These are phyloP conservation scores for Periconia digitata DNA, from an alignment of 2,329 filamentous ascomycete species.

Conservation along the genomic window DNA sequence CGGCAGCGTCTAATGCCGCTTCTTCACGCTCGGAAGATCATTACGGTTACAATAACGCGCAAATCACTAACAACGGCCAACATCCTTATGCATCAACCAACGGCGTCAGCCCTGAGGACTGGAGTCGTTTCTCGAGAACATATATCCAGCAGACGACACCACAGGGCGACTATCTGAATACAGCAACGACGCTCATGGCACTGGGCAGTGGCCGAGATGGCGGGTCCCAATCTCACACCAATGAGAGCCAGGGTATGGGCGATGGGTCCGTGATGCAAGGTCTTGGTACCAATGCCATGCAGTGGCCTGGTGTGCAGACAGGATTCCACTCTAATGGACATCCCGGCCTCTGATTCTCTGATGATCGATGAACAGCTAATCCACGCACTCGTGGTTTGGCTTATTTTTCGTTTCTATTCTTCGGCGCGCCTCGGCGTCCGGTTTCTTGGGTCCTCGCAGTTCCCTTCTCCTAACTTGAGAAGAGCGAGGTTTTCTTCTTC, in stretches of 20 bases:
- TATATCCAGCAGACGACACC: slow-evolving; percentile 29
- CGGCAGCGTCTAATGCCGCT: slow-evolving; percentile 21
- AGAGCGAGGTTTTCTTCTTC: too few species aligned
- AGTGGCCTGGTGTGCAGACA: slow-evolving; percentile 37
- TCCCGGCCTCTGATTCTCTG: slow-evolving; percentile 11
- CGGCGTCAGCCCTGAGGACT: slow-evolving; percentile 30
- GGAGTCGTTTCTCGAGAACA: slow-evolving; percentile 39
- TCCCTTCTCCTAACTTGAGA: too few species aligned
- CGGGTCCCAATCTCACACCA: slow-evolving; percentile 16
- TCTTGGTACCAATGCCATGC: slow-evolving; percentile 17
- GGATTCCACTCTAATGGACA: slow-evolving; percentile 24
- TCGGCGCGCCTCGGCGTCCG: too few species aligned
- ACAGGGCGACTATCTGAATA: slow-evolving; percentile 40
- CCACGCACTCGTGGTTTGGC: too few species aligned
- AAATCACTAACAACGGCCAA: slow-evolving; percentile 18
- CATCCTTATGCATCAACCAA: slow-evolving; percentile 26
- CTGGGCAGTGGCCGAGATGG: slow-evolving; percentile 37
- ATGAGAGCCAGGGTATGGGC: slow-evolving; percentile 18
- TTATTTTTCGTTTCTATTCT: too few species aligned
- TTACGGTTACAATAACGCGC: slow-evolving; percentile 25
- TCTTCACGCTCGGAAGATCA: slow-evolving; percentile 20
- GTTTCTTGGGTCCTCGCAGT: too few species aligned
- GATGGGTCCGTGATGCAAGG: slow-evolving; percentile 26
- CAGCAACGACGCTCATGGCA: slow-evolving; percentile 43
- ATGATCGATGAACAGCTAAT: background rate